Evolutionary conservation across 768 basidiomycete species (phyloP).

Genomic region (Leccinum rimulosum): DNA sequence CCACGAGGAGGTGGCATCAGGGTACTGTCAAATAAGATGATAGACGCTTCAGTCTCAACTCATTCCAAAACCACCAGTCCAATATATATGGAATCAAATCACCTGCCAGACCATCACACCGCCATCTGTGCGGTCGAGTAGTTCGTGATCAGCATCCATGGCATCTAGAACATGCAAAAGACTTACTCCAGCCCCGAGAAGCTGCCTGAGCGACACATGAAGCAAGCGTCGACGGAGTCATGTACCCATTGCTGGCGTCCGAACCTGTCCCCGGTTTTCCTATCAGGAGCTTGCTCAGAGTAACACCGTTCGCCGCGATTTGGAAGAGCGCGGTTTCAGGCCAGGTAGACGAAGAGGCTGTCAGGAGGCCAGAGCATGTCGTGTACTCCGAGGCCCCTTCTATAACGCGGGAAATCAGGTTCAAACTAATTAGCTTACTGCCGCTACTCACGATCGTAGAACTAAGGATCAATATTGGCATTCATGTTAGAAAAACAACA

Average conservation of each 20-base stretch:
- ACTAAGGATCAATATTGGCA: constrained; percentile 12
- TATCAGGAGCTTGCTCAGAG: constrained; percentile 51
- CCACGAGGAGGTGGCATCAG: constrained; percentile 39
- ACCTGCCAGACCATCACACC: constrained; percentile 47
- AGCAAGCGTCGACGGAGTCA: constrained; percentile 54
- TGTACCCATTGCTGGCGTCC: constrained; percentile 53
- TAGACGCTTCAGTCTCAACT: neutral
- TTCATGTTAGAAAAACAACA: neutral
- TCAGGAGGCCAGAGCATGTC: constrained; percentile 58
- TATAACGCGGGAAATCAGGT: constrained; percentile 20
- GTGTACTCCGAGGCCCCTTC: constrained; percentile 65
- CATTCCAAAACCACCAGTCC: neutral
- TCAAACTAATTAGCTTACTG: neutral
- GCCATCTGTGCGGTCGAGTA: constrained; percentile 22
- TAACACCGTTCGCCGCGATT: constrained; percentile 45
- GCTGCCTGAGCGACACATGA: constrained; percentile 61
- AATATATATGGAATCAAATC: neutral
- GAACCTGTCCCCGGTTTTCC: constrained; percentile 47
- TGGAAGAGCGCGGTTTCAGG: constrained; percentile 59
- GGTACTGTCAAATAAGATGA: constrained; percentile 28
- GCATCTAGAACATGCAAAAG: neutral
- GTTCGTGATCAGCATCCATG: neutral
- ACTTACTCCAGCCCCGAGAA: constrained; percentile 63
- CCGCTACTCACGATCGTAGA: constrained; percentile 27
- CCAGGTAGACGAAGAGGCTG: constrained; percentile 55